Evolutionary conservation across 2,329 filamentous ascomycete species (phyloP), one percentile per base, ranked within the genome.

Genomic region (Colletotrichum sansevieriae): DNA sequence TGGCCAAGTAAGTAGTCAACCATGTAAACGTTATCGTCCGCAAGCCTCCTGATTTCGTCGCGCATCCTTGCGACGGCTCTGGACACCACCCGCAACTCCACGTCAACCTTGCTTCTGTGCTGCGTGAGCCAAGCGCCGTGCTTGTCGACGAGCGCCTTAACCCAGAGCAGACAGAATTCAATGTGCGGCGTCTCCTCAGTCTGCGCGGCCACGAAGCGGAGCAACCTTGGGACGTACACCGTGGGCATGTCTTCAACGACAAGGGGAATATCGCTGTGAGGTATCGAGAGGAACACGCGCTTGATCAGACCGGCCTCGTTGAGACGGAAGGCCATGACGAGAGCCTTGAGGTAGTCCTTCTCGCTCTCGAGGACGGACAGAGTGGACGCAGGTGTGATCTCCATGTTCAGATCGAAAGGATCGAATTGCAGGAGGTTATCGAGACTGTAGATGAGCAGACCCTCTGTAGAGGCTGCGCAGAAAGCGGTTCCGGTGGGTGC

Each of bases 301-400:
- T 92, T 92, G 70, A 98, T 89, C 54, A 99, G 85, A 22, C 90
- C 88, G 4, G 90, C 86, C 78, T 97, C 93, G 81, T 97, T 98
- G 67, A 99, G 90, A 6, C 97, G 92, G 85, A 99, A 99, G 1
- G 95, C 92, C 96, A 99, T 99, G 71, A 98, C 90, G 6, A 99
- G 84, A 1, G 96, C 95, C 81, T 96, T 97, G 71, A 98, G 87
- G 79, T 93, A 97, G 76, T 97, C 93, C 71, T 87, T 88, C 64
- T 94, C 90, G 47, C 80, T 83, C 65, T 91, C 85, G 37, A 92
- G 82, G 10, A 91, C 87, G 4, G 87, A 82, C 0, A 98, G 85
- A 0, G 94, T 96, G 2, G 91, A 94, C 2, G 92, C 90, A 0
- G 95, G 95, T 4, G 96, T 99, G 73, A 99, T 93, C 72, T 93